Base-by-base conservation (phyloP, 2,329 filamentous ascomycete genomes). In the Cordyceps javanica region DNA sequence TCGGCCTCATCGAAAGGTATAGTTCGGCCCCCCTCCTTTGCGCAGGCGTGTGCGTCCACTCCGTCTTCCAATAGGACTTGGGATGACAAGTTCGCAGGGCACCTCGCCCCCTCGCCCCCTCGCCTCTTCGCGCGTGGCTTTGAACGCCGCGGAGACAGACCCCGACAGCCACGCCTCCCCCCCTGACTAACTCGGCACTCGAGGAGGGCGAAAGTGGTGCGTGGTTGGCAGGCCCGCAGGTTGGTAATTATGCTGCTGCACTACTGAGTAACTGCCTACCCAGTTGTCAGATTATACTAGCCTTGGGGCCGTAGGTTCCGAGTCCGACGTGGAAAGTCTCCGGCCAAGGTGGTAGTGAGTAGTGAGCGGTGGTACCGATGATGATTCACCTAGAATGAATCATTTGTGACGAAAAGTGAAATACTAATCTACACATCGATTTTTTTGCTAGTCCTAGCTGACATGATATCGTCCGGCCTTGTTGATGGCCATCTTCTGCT, bases 261-360 rank as follows among this genome's bases (percentile, higher is more conserved):
- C 28, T 28, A 30, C 16, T 26, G n/a, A n/a, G n/a, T n/a, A n/a
- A n/a, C n/a, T n/a, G n/a, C n/a, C n/a, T n/a, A 25, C 45, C 34
- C 36, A 19, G 9, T 14, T 32, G 49, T 52, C 23, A 32, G 49
- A 42, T 30, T 32, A 25, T 45, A 36, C 30, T n/a, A 14, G 32
- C 13, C 16, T 30, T 21, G 36, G 25, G 23, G n/a, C 36, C 23
- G 49, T 13, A 30, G 49, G 34, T 41, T 52, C 36, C 49, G 34
- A 38, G 34, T 41, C 16, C 36, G 25, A 41, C 6, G 36, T 30
- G 21, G 30, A 52, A 52, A 32, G 49, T 52, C 34, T 23, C 32
- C 25, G 49, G 34, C 36, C 4, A 41, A 23, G 14, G 6, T 23
- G 76, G 38, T 21, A 41, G n/a, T 3, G n/a, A 23, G n/a, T n/a